Percentiles rank a stretch among this genome's conserved stretches.
phyloP scores from a whole-genome alignment of 371 early-diverging fungal genomes.

The Rhizopus sp. region DNA sequence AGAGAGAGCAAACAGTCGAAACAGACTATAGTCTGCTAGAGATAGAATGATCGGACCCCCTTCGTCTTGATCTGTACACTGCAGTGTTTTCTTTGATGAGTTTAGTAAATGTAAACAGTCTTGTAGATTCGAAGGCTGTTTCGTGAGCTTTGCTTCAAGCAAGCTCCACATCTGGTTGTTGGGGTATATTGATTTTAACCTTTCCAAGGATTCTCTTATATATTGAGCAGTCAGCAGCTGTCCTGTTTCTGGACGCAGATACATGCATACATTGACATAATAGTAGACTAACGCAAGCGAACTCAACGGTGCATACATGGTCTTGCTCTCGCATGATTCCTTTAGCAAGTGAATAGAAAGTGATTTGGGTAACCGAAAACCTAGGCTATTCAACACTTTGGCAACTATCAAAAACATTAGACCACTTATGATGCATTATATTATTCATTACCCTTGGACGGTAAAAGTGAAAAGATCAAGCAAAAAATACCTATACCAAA shows the following conservation, averaged over 20 bases:
- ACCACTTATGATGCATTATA: not conserved
- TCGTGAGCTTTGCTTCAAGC: constrained; percentile 26
- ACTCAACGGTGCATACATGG: constrained; percentile 28
- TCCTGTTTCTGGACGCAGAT: constrained; percentile 23
- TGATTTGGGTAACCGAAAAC: constrained; percentile 21
- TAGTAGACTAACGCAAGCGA: constrained; percentile 24
- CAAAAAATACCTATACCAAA: constrained; percentile 38
- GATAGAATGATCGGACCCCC: constrained; percentile 6
- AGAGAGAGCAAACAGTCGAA: constrained; percentile 18
- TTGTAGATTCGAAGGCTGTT: constrained; percentile 7
- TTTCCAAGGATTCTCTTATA: constrained; percentile 12
- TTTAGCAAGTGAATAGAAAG: constrained; percentile 19
- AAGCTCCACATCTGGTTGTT: constrained; percentile 23
- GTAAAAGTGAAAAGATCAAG: constrained; percentile 29
- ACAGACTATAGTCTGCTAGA: constrained; percentile 20
- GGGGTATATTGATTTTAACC: constrained; percentile 20
- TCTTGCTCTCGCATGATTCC: constrained; percentile 16
- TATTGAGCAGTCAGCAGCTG: constrained; percentile 13
- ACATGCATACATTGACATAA: constrained; percentile 27
- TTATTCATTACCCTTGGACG: constrained; percentile 28
- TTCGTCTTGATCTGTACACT: not conserved
- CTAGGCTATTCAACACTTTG: constrained; percentile 24
- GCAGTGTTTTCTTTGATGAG: not conserved
- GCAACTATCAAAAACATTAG: constrained; percentile 13
- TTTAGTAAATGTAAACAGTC: not conserved